Conservation (phyloP, 352 stramenopile genomes). For the Phytophthora lateralis region DNA sequence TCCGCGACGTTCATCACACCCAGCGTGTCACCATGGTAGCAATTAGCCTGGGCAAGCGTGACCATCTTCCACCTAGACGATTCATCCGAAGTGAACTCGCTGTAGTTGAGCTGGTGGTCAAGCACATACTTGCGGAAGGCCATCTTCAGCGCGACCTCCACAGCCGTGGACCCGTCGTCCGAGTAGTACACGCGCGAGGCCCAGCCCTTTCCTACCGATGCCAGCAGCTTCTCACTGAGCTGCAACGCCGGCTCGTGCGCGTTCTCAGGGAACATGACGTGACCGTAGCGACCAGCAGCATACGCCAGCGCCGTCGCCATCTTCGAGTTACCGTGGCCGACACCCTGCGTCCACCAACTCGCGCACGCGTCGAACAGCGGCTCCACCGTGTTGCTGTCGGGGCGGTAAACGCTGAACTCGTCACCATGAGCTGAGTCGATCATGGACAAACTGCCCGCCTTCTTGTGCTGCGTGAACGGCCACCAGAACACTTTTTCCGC, state of each 20-base stretch:
- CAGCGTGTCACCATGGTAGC: constrained; percentile 93
- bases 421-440: constrained; percentile 92
- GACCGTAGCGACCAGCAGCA: constrained; percentile 89
- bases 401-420: constrained; percentile 72
- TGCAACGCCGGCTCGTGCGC: constrained; percentile 87
- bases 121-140: constrained; percentile 85
- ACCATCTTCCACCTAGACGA: constrained; percentile 60
- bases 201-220: constrained; percentile 81
- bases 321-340: constrained; percentile 90
- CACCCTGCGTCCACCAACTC: constrained; percentile 94
- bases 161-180: constrained; percentile 90
- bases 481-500: constrained; percentile 91
- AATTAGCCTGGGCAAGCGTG: constrained; percentile 87
- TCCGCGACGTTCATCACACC: constrained; percentile 92
- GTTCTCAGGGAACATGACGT: constrained; percentile 94
- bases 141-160: constrained; percentile 94
- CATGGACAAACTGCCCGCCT: constrained; percentile 75
- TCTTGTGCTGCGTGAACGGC: constrained; percentile 94
- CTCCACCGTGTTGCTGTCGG: constrained; percentile 54
- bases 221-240: constrained; percentile 78
- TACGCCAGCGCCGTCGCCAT: constrained; percentile 90
- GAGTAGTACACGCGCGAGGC: constrained; percentile 91
- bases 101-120: constrained; percentile 73
- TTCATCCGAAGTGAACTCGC: constrained; percentile 36
- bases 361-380: constrained; percentile 90